A percentile compares a stretch with the other conserved stretches of the same genome.
These are phyloP conservation scores for Xerocomellus amylosporus DNA, from an alignment of 768 basidiomycete genomes.

Conservation along the genomic window DNA sequence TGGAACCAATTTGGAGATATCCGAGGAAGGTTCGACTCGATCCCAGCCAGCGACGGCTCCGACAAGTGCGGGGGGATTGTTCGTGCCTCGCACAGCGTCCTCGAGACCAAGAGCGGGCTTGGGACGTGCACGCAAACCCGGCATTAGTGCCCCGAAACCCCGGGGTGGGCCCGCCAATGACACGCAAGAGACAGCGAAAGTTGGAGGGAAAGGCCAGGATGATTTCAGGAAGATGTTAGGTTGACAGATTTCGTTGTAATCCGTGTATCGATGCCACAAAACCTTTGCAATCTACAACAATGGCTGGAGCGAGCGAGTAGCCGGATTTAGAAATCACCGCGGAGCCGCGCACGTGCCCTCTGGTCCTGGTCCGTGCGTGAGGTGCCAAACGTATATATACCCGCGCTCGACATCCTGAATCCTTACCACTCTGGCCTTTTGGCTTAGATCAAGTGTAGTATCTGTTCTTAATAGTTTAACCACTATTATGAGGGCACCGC, in stretches of 20 bases:
- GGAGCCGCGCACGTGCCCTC: neutral
- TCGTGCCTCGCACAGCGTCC: conserved; percentile 63
- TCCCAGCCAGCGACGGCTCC: conserved; percentile 33
- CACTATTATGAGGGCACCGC: conserved; percentile 58
- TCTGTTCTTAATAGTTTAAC: conserved; percentile 66
- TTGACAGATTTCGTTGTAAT: conserved; percentile 2
- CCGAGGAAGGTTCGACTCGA: conserved; percentile 46
- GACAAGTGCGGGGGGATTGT: conserved; percentile 47
- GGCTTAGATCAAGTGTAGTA: conserved; percentile 80
- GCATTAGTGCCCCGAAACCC: conserved; percentile 18
- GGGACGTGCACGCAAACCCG: conserved; percentile 51
- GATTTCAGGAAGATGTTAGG: conserved; percentile 82
- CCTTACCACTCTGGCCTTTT: conserved; percentile 46
- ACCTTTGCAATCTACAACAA: neutral
- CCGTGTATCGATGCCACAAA: neutral
- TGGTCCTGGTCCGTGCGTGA: conserved; percentile 10
- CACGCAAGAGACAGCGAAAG: conserved; percentile 9
- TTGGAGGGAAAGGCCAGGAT: conserved; percentile 52
- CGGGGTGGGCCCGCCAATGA: conserved; percentile 9
- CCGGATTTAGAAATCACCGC: neutral
- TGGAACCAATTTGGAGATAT: conserved; percentile 56
- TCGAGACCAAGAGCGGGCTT: conserved; percentile 73
- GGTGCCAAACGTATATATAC: conserved; percentile 1
- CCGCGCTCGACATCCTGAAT: neutral
- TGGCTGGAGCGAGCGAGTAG: no score